Evolutionary conservation across 1,284 basidiomycete genomes (phyloP), one percentile per base, ranked within the genome.

Genomic region (Cryptococcus wingfieldii): DNA sequence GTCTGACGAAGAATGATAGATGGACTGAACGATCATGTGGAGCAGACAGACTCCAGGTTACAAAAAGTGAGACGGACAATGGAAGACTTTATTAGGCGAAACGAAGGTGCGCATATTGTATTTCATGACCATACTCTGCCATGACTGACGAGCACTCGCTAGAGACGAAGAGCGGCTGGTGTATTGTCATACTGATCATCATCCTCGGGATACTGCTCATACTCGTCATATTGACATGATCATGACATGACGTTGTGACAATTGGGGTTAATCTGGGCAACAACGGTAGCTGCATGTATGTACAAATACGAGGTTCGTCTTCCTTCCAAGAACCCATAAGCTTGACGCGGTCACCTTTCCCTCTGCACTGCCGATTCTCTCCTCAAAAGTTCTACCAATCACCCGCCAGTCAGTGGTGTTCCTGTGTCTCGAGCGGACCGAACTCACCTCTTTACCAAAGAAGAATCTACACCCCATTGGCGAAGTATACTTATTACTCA

Each of bases 401-500:
- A 4, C 5, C 45, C 12, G 3, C 5, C 45, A 8, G 18, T 25
- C 50, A 42, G 12, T n/a, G 27, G 12, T 7, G 16, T 31, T 14
- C 4, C 14, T 5, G 4, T 14, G n/a, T 10, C 6, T 10, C 31
- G 7, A 34, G 31, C 31, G 10, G 7, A 38, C 18, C 10, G 18
- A 25, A 52, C 63, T 56, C 42, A 66, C 66, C 67, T 72, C 89
- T 77, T 92, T 91, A 54, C 89, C 89, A 66, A 87, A 93, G 81
- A 88, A 90, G 83, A 92, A 94, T 63, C 86, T 79, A 9, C 88
- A 89, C 16, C 87, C 87, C 54, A 83, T 82, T 18, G 88, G 84
- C 51, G 82, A 82, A n/a, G 89, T 90, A 75, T 87, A 89, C 77
- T 89, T 89, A 80, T 90, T 92, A 61, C 80, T 85, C 84, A 85